Evolutionary conservation across 1,284 basidiomycete species (phyloP).

Genomic region (Crepidotus sp.): DNA sequence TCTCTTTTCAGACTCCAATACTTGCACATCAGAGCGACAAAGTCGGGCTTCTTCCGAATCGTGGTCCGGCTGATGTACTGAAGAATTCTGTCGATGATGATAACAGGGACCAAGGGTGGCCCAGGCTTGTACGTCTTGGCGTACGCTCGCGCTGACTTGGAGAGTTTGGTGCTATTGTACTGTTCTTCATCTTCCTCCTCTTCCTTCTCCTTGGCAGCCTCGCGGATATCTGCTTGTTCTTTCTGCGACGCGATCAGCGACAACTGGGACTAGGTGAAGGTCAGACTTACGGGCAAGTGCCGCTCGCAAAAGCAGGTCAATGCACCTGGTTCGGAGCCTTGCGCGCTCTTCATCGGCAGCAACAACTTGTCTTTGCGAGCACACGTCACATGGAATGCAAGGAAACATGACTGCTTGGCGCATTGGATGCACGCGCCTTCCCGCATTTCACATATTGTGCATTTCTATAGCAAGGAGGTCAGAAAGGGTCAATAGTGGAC

Average conservation of each 20-base stretch:
- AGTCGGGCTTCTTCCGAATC: conserved; percentile 71
- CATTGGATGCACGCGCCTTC: conserved; percentile 97
- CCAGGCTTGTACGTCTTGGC: conserved; percentile 74
- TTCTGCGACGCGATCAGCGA: conserved; percentile 32
- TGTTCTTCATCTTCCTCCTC: conserved; percentile 32
- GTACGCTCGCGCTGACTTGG: conserved; percentile 72
- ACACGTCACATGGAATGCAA: conserved; percentile 94
- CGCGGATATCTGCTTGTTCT: conserved; percentile 58
- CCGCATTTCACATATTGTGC: conserved; percentile 75
- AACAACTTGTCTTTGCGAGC: conserved; percentile 79
- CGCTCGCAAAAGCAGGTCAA: conserved; percentile 81
- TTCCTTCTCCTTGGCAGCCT: conserved; percentile 46
- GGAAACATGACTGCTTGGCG: conserved; percentile 83
- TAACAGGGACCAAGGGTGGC: conserved; percentile 65
- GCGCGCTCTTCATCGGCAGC: conserved; percentile 80
- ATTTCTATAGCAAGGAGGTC: conserved; percentile 48
- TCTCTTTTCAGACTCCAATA: conserved; percentile 99
- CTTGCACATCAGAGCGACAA: conserved; percentile 73
- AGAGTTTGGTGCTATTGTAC: conserved; percentile 32
- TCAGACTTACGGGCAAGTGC: conserved; percentile 73
- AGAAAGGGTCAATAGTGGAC: background rate
- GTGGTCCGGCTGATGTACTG: conserved; percentile 70
- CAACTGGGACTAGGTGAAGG: conserved; percentile 1
- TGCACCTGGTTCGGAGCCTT: conserved; percentile 59
- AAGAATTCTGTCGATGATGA: conserved; percentile 69